Evolutionary conservation across 2,329 filamentous ascomycete species (phyloP).

Genomic region (Arthrocladium fulminans): DNA sequence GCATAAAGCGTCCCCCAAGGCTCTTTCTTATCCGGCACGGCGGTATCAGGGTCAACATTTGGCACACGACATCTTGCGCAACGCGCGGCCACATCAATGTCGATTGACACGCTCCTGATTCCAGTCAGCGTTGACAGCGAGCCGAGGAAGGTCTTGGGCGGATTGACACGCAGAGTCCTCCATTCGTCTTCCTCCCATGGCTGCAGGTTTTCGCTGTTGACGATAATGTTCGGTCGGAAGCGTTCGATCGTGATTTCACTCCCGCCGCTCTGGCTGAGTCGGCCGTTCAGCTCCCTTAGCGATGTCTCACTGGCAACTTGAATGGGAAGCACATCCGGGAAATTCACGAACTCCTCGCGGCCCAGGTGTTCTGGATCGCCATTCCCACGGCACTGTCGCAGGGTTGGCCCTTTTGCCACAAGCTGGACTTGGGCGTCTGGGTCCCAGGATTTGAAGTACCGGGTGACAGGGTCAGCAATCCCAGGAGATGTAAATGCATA

Average conservation of each 20-base stretch:
- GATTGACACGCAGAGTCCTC: slow-evolving; percentile 48
- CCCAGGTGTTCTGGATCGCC: slow-evolving; percentile 47
- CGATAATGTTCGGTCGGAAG: slow-evolving; percentile 56
- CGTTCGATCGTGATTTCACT: slow-evolving; percentile 51
- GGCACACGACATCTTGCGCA: slow-evolving; percentile 56
- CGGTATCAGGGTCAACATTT: slow-evolving; percentile 57
- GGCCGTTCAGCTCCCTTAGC: slow-evolving; percentile 49
- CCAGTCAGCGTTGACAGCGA: slow-evolving; percentile 10
- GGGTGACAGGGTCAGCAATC: slow-evolving; percentile 46
- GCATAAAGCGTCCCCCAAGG: slow-evolving; percentile 56
- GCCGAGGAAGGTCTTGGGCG: slow-evolving; percentile 15
- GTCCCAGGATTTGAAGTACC: slow-evolving; percentile 38
- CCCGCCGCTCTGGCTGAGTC: slow-evolving; percentile 36
- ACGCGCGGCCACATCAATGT: slow-evolving; percentile 49
- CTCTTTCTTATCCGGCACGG: slow-evolving; percentile 48
- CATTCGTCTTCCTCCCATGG: slow-evolving; percentile 57
- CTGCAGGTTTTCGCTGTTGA: slow-evolving; percentile 27
- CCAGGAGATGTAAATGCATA: slow-evolving; percentile 42
- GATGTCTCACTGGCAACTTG: slow-evolving; percentile 49
- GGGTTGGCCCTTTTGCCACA: slow-evolving; percentile 54
- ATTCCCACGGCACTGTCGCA: slow-evolving; percentile 48
- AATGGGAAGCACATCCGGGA: slow-evolving; percentile 52
- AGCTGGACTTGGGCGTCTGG: slow-evolving; percentile 44
- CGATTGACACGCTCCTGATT: slow-evolving; percentile 26
- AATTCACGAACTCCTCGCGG: slow-evolving; percentile 45